phyloP scores from a whole-genome alignment of 2,329 filamentous ascomycete genomes.

The Alternaria longipes region DNA sequence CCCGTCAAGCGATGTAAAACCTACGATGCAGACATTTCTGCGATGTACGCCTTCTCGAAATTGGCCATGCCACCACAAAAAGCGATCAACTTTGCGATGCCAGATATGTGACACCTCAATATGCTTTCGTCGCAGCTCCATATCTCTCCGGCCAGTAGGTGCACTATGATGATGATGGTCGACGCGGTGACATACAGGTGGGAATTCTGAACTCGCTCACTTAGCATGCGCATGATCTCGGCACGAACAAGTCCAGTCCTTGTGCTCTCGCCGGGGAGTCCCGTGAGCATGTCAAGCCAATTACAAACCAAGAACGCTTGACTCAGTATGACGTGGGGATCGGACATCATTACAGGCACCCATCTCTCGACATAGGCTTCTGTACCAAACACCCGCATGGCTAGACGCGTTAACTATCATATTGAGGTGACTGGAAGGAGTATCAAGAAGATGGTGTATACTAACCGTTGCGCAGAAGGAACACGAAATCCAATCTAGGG shows the following conservation, averaged over 20 bases:
- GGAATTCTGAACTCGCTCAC: conserved; percentile 27
- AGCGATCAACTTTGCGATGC: conserved; percentile 35
- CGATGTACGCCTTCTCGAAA: conserved; percentile 27
- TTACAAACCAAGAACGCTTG: conserved; percentile 34
- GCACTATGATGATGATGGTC: conserved; percentile 43
- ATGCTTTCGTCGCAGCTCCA: conserved; percentile 42
- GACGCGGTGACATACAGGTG: conserved; percentile 27
- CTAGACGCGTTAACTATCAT: conserved; percentile 14
- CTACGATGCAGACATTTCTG: conserved; percentile 36
- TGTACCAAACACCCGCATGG: conserved; percentile 33
- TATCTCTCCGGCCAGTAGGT: conserved; percentile 43
- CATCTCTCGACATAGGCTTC: conserved; percentile 35
- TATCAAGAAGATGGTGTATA: neutral
- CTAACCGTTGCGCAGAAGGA: conserved; percentile 31
- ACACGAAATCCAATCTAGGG: conserved; percentile 25
- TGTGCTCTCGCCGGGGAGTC: conserved; percentile 34
- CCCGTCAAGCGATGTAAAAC: neutral
- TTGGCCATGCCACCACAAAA: conserved; percentile 34
- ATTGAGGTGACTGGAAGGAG: neutral
- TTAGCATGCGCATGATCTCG: conserved; percentile 41
- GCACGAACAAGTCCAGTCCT: conserved; percentile 37
- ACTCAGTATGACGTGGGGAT: conserved; percentile 41
- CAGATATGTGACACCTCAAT: conserved; percentile 34
- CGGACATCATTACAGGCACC: conserved; percentile 36
- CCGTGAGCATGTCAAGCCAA: conserved; percentile 42